These are phyloP conservation scores for Nyctanthes arbortristis DNA, from an alignment of 257 asterid genomes.

Conservation along the genomic window DNA sequence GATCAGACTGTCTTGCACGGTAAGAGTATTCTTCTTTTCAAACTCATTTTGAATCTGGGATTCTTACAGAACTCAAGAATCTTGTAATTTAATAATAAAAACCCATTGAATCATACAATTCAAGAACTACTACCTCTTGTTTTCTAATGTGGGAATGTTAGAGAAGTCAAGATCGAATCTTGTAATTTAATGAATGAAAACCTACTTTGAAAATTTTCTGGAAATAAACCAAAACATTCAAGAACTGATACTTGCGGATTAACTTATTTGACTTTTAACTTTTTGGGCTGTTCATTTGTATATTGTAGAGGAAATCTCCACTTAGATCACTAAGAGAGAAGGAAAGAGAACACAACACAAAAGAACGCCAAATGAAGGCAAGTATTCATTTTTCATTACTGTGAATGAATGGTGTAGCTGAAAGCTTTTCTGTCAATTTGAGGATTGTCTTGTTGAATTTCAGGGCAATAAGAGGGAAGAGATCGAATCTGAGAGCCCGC, in stretches of 20 bases:
- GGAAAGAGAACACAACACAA: constrained; percentile 51
- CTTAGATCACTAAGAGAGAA: constrained; percentile 66
- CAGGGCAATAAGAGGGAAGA: constrained; percentile 17
- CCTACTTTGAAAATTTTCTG: too few relatives aligned
- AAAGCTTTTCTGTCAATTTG: too few relatives aligned
- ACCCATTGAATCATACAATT: neutral
- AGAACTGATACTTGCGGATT: neutral
- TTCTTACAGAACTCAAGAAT: too few relatives aligned
- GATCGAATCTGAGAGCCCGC: constrained; percentile 12
- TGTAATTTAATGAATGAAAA: too few relatives aligned
- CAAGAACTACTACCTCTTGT: too few relatives aligned
- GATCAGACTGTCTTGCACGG: constrained; percentile 69
- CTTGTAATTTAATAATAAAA: too few relatives aligned
- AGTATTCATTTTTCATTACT: constrained; percentile 4
- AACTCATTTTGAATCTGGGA: too few relatives aligned
- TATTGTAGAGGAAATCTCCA: constrained; percentile 46
- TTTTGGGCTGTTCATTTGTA: neutral
- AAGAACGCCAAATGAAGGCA: constrained; percentile 30
- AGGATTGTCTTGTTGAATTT: neutral
- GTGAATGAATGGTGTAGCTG: too few relatives aligned
- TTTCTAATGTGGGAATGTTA: too few relatives aligned
- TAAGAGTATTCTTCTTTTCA: constrained; percentile 18
- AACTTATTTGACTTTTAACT: neutral
- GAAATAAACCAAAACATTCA: too few relatives aligned
- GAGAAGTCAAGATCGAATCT: too few relatives aligned